Percentiles rank a stretch among this genome's conserved stretches.
Conservation (phyloP, 345 rosid species). For the Melaleuca alternifolia region DNA sequence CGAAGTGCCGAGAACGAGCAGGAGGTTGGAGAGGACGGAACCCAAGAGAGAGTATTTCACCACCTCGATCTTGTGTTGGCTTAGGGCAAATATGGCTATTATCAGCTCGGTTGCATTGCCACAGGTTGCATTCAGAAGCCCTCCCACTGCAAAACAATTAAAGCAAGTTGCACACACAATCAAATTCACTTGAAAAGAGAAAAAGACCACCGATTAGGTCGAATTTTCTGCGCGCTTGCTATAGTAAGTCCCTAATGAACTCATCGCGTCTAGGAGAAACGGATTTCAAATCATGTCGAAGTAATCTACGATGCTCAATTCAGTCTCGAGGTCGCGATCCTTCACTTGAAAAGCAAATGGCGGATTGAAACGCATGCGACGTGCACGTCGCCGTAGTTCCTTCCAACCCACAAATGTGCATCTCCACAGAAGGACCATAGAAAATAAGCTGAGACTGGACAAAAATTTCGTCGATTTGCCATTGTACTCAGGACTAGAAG, state of each 20-base stretch:
- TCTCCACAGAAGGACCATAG: not conserved
- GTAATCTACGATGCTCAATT: not conserved
- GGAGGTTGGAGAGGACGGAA: constrained; percentile 81
- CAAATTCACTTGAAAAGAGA: not conserved
- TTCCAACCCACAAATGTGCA: not conserved
- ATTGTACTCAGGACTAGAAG: not conserved
- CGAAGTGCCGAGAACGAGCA: constrained; percentile 84
- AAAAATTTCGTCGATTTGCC: not conserved
- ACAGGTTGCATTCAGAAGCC: constrained; percentile 86
- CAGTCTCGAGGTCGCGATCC: not conserved
- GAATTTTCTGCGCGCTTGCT: not conserved
- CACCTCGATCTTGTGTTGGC: constrained; percentile 44
- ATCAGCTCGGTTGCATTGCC: constrained; percentile 94
- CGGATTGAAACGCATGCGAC: not conserved
- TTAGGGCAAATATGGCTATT: constrained; percentile 70
- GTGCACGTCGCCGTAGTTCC: not conserved
- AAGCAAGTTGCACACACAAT: not conserved
- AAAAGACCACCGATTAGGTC: not conserved
- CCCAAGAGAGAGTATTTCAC: constrained; percentile 89
- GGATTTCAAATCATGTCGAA: not conserved
- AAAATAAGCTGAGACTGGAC: not conserved
- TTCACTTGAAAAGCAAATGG: not conserved
- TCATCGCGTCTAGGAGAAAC: not conserved
- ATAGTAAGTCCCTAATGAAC: not conserved
- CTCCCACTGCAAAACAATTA: constrained; percentile 51